Base-by-base conservation (phyloP, 331 rosid genomes). In the Erythrophleum ivorense region DNA sequence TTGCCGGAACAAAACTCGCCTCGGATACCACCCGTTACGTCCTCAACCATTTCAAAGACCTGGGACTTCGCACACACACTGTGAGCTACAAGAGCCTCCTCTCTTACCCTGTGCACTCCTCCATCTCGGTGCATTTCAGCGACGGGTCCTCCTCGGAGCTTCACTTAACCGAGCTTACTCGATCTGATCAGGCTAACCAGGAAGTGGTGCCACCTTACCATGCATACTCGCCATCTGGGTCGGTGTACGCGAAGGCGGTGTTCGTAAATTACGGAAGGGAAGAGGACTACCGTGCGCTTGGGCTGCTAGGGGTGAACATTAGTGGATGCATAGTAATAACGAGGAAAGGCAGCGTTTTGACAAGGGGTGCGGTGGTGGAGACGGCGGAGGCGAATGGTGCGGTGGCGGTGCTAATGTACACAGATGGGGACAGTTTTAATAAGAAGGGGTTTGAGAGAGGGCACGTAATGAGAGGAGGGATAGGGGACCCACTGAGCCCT, bases 401-500 rank as follows among this genome's bases (percentile, higher is more conserved):
- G 3, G 74, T 71, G 83, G 94, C 96, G 73, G 96, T 93, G 69
- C 87, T 95, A 16, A 33, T 88, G 46, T 93, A 88, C 82, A 33
- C 85, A 11, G 97, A 87, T 41, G 79, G 76, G 9, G 89, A 84
- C 46, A 76, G 88, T 76, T 91, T 86, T 88, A 73, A 85, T 13
- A 24, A 24, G 29, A 77, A 89, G 31, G 99, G 99, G 29, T 91
- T 93, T 80, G 99, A 95, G 91, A 89, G 99, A 69, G 99, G 99
- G 46, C 74, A 94, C n/a, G 99, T 91, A 55, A 89, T 89, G 96
- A 91, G 29, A 24, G 29, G 82, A 33, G 99, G 98, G 6, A 73
- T 87, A 33, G 99, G 99, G 91, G 98, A 95, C 96, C 98, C 99
- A 65, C 90, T 93, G 0, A 90, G 83, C 71, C 99, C 99, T 1